Evolutionary conservation across 2,329 filamentous ascomycete species (phyloP).

Genomic region (Pseudogymnoascus sp.): DNA sequence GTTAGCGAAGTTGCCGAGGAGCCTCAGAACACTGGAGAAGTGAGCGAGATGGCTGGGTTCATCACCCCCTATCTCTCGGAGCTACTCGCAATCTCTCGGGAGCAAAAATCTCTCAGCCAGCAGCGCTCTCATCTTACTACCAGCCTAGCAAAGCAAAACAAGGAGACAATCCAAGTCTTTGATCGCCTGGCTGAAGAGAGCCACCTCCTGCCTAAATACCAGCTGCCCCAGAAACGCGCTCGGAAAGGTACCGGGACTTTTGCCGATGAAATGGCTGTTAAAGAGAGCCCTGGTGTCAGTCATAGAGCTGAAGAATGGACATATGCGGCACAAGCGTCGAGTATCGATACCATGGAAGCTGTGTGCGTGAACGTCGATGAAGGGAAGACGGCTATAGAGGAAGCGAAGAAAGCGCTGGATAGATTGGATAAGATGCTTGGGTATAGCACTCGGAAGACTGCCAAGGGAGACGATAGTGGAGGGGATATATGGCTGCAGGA

Average conservation of each 20-base stretch:
- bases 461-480: background rate
- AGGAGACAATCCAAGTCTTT: constrained; percentile 43
- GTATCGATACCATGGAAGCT: constrained; percentile 49
- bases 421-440: constrained; percentile 34
- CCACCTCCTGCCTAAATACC: constrained; percentile 49
- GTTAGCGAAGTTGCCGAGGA: background rate
- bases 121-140: constrained; percentile 52
- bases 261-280: constrained; percentile 36
- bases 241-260: constrained; percentile 24
- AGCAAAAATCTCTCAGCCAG: constrained; percentile 50
- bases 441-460: background rate
- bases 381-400: constrained; percentile 49
- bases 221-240: constrained; percentile 31
- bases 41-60: constrained; percentile 35
- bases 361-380: constrained; percentile 54
- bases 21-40: background rate
- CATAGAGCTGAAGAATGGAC: constrained; percentile 50
- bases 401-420: constrained; percentile 41
- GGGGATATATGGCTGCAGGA: constrained; percentile 2
- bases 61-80: constrained; percentile 50
- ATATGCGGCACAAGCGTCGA: constrained; percentile 52
- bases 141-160: constrained; percentile 43
- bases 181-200: constrained; percentile 54
- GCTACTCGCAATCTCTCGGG: constrained; percentile 45
- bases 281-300: constrained; percentile 35